Conservation (phyloP, 2,329 filamentous ascomycete species). For the Myriosclerotinia scirpicola region DNA sequence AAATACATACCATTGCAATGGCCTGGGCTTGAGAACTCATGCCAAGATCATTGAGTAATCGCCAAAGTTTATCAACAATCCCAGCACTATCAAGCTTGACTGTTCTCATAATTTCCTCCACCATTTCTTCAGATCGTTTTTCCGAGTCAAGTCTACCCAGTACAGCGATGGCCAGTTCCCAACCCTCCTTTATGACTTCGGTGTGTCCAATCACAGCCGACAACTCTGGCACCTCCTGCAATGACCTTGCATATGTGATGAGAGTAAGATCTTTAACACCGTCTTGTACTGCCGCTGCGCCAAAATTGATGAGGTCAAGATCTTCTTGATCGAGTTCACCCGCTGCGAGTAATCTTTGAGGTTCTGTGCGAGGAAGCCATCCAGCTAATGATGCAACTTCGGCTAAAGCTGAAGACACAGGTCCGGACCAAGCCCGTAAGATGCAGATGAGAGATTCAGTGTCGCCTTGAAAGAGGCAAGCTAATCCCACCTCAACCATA, state of each 20-base stretch:
- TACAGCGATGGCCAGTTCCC: conserved; percentile 85
- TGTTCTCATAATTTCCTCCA: conserved; percentile 68
- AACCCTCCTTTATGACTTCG: conserved; percentile 63
- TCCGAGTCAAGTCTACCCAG: conserved; percentile 77
- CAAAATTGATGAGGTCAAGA: conserved; percentile 74
- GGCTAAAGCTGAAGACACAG: conserved; percentile 72
- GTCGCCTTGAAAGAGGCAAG: conserved; percentile 80
- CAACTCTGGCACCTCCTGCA: conserved; percentile 54
- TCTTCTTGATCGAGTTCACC: conserved; percentile 76
- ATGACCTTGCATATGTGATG: conserved; percentile 68
- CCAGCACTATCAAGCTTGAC: conserved; percentile 69
- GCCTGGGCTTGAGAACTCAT: conserved; percentile 76
- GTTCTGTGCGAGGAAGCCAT: conserved; percentile 69
- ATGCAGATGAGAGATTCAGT: conserved; percentile 73
- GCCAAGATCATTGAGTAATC: conserved; percentile 73
- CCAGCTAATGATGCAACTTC: conserved; percentile 81
- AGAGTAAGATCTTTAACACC: conserved; percentile 79
- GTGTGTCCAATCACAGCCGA: conserved; percentile 32
- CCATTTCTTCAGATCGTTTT: conserved; percentile 68
- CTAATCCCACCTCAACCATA: conserved; percentile 76
- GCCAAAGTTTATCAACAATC: conserved; percentile 80
- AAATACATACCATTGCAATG: conserved; percentile 71
- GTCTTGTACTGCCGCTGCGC: conserved; percentile 55
- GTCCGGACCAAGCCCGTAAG: conserved; percentile 76
- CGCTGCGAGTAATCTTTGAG: conserved; percentile 55